These are phyloP conservation scores for Gastrolobium bilobum DNA, from an alignment of 306 rosid genomes.

Conservation along the genomic window DNA sequence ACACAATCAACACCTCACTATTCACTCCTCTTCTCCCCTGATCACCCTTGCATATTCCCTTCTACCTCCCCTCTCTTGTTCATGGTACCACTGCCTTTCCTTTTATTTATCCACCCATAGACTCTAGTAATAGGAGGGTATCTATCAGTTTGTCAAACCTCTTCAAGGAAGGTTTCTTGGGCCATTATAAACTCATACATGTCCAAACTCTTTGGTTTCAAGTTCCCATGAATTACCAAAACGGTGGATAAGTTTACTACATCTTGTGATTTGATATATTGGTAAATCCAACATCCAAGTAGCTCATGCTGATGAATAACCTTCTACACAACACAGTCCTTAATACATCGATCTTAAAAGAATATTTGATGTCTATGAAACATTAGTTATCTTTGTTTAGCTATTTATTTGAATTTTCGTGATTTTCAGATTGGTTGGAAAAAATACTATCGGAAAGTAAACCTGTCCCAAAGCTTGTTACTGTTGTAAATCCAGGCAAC, in stretches of 20 bases:
- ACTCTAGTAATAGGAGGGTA: neutral
- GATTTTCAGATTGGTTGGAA: conserved; percentile 91
- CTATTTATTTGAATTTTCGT: conserved; percentile 38
- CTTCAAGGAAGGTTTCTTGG: neutral
- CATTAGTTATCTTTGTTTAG: neutral
- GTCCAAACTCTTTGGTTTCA: neutral
- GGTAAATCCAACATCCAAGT: conserved; percentile 19
- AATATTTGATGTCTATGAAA: conserved; percentile 25
- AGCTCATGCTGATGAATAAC: neutral
- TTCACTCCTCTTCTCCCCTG: neutral
- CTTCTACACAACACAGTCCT: neutral
- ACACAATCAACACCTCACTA: neutral
- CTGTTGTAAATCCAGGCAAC: conserved; percentile 95
- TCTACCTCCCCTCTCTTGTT: neutral
- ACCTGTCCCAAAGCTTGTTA: conserved; percentile 95
- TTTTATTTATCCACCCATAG: neutral
- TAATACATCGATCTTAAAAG: neutral
- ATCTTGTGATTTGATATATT: conserved; percentile 23
- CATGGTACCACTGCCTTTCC: neutral
- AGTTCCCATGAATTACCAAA: neutral
- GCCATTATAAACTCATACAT: neutral
- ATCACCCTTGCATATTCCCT: neutral
- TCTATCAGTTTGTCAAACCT: neutral
- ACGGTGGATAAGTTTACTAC: neutral
- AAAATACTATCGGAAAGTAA: conserved; percentile 69